A percentile compares a stretch with the other conserved stretches of the same genome.
Conservation (phyloP, 2,329 filamentous ascomycete genomes). For the Aaosphaeria arxii region DNA sequence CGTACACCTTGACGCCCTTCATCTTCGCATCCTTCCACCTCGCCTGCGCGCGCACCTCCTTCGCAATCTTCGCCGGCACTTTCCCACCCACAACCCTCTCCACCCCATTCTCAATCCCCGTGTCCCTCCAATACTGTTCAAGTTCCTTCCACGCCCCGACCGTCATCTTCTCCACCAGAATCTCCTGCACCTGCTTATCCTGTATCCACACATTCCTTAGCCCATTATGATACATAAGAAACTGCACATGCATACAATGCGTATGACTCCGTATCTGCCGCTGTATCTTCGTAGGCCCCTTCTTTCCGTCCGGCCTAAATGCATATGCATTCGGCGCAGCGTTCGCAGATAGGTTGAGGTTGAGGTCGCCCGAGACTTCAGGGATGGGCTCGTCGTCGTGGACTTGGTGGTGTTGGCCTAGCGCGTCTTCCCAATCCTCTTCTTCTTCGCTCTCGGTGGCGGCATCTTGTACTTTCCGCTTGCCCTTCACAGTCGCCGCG, state of each 20-base stretch:
- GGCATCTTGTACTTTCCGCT: constrained; percentile 32
- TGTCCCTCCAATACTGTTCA: constrained; percentile 57
- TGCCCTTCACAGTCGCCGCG: constrained; percentile 37
- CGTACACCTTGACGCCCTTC: constrained; percentile 30
- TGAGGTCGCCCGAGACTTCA: constrained; percentile 64
- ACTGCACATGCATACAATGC: constrained; percentile 86
- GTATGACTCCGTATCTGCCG: constrained; percentile 72
- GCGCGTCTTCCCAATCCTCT: constrained; percentile 40
- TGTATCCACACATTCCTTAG: constrained; percentile 48
- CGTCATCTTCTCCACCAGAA: constrained; percentile 25
- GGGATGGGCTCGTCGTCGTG: constrained; percentile 36
- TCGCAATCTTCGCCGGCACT: constrained; percentile 62
- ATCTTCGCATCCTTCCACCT: constrained; percentile 43
- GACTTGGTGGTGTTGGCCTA: constrained; percentile 32
- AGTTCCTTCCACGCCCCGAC: constrained; percentile 34
- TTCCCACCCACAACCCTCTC: constrained; percentile 64
- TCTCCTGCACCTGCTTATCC: constrained; percentile 31
- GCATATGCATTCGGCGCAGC: constrained; percentile 21
- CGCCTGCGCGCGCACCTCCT: constrained; percentile 50
- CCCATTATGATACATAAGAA: constrained; percentile 85
- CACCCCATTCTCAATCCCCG: constrained; percentile 81
- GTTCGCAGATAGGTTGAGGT: constrained; percentile 60
- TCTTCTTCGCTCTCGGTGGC: constrained; percentile 34
- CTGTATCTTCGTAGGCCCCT: constrained; percentile 82
- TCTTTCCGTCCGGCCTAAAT: constrained; percentile 60